Evolutionary conservation across 2,329 filamentous ascomycete genomes (phyloP), one percentile per base, ranked within the genome.

Genomic region (Apiospora malaysiana): DNA sequence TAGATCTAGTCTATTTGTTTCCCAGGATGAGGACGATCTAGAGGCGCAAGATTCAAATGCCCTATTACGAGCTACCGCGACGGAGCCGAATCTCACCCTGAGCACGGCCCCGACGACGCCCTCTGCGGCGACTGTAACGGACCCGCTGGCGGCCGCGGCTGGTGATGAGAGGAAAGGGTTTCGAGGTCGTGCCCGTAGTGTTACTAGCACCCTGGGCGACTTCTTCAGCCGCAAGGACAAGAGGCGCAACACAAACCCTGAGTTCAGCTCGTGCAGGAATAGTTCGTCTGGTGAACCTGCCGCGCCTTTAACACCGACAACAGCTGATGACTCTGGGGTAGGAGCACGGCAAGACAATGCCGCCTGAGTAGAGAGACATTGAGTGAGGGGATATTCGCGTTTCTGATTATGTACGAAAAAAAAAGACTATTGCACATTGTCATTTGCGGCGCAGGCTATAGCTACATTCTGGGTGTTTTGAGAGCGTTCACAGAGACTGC

Each of bases 1-100:
- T 42, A 82, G 87, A 66, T 84, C 87, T 16, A 89, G 87, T 69
- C 79, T 90, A 46, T 90, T 87, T 77, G 85, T 89, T 72, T 81
- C 85, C 63, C 82, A 86, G 63, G 82, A 83, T 23, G 81, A 82
- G 25, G 81, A 84, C 42, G 77, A 77, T 69, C 73, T 77, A 16
- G 66, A 73, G 23, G 73, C 71, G 12, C 71, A 70, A 8, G 70
- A 68, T 6, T 72, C 73, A n/a, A 76, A 75, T 25, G 71, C 75
- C n/a, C 75, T 77, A n/a, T 69, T 78, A 14, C 69, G 72, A 63
- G 42, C 70, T 42, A 68, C 47, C 18, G 75, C 75, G 32, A 73
- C 70, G 2, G 76, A 71, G 43, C 75, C 67, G 25, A 27, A 68
- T n/a, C 67, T 68, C 16, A 8, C 40, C 8, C 56, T 40, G 2